Evolutionary conservation across 192 early-diverging fungal species (phyloP).

Genomic region (Podochytrium sp.): DNA sequence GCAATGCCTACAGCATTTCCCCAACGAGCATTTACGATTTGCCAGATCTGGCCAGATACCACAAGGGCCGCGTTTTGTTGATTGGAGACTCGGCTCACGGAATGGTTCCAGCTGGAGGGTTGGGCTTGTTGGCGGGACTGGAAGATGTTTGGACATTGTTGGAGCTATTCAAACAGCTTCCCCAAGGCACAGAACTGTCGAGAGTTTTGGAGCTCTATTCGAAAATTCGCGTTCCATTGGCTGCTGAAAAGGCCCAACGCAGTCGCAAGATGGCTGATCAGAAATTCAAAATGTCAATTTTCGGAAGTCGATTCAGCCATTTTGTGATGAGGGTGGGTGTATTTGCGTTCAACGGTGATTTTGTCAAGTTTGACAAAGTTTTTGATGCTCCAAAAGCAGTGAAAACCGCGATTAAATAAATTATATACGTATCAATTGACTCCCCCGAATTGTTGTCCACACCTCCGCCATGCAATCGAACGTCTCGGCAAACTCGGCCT

Average conservation of each 20-base stretch:
- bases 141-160: slow-evolving; percentile 35
- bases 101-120: slow-evolving; percentile 34
- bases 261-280: slow-evolving; percentile 20
- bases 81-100: slow-evolving; percentile 36
- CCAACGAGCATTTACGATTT: slow-evolving; percentile 22
- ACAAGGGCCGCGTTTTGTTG: slow-evolving; percentile 16
- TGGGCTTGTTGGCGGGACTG: slow-evolving; percentile 28
- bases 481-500: too few relatives aligned
- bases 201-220: slow-evolving; percentile 10
- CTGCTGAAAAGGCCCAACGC: neutral
- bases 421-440: too few relatives aligned
- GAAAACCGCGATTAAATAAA: too few relatives aligned
- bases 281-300: neutral
- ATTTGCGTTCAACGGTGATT: neutral
- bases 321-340: neutral
- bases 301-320: neutral
- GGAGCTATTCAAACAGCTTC: slow-evolving; percentile 16
- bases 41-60: neutral
- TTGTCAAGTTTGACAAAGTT: too few relatives aligned
- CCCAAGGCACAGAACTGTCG: neutral
- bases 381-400: too few relatives aligned
- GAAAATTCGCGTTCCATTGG: neutral
- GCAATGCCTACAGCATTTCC: slow-evolving; percentile 8
- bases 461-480: too few relatives aligned
- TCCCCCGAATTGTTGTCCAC: too few relatives aligned